Evolutionary conservation across 768 basidiomycete species (phyloP), one percentile per base, ranked within the genome.

Genomic region (Antrodiella citrinella): DNA sequence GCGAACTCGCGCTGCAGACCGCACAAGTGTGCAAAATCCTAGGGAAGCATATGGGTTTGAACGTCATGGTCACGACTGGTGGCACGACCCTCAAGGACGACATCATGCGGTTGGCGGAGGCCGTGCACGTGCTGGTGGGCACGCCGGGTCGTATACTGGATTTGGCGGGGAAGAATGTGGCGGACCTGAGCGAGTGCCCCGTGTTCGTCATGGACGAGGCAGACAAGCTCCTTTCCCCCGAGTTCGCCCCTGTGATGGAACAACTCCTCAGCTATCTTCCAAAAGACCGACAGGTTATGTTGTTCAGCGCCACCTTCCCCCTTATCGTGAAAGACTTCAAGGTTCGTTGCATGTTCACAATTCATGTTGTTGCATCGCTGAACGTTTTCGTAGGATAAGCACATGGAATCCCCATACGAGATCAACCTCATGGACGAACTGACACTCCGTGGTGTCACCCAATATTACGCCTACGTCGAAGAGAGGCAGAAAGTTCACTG

Each of bases 361-460:
- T 41, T 50, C 21, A 50, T 39, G 2, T 38, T 46, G 21, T 9
- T 19, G 41, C 9, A 19, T 5, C 7, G 18, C 41, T 43, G 41
- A 38, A 43, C 41, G 18, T 18, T 18, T 43, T 43, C 41, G 21
- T 48, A 94, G 92, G 91, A 92, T 63, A 93, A 95, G 71, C 88
- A 97, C 73, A 97, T 99, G 94, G 81, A 78, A 54, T 80, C 83
- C 54, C 93, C 96, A 3, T 86, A 95, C 69, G 93, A 96, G 69
- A 96, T 97, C 72, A 99, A 99, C 71, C 84, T 99, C 67, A 99
- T 99, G 95, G 95, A 99, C 60, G 95, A 99, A 76, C 84, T 99
- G 54, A 99, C 95, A 47, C 76, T 99, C 43, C 91, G 91, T 56
- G 95, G 95, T 75, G 95, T 99, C 49, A 98, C 95, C 45, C 95